Percentiles rank a stretch among this genome's conserved stretches.
Conservation (phyloP, 129 eudicot genomes). For the Lactuca sativa region DNA sequence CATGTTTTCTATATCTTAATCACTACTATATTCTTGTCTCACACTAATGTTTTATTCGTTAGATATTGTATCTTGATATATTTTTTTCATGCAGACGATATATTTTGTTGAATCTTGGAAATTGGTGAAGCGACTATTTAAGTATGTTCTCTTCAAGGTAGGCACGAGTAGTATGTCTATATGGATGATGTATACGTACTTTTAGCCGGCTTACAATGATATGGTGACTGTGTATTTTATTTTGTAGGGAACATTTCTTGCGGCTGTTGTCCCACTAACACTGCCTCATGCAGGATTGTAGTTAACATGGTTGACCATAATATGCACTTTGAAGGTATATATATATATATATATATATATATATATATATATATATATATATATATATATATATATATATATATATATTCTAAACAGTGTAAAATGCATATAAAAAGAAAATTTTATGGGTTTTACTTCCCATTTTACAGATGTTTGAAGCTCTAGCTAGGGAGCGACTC, state of each 20-base stretch:
- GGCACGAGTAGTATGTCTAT: too few relatives aligned
- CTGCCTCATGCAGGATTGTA: conserved; percentile 70
- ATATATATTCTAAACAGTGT: too few relatives aligned
- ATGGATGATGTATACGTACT: too few relatives aligned
- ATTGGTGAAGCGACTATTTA: conserved; percentile 62
- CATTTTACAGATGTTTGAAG: conserved; percentile 85
- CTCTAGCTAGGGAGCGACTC: conserved; percentile 92
- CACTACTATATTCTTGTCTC: too few relatives aligned
- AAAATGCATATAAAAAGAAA: too few relatives aligned
- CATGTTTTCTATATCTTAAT: conserved; percentile 5
- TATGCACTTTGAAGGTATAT: conserved; percentile 73
- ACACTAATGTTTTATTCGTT: too few relatives aligned
- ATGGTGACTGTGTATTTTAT: too few relatives aligned
- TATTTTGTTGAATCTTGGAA: conserved; percentile 77
- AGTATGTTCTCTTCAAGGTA: conserved; percentile 67
- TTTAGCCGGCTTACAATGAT: too few relatives aligned
- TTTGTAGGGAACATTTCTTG: conserved; percentile 73
- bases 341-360: too few relatives aligned
- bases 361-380: too few relatives aligned
- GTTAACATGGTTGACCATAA: conserved; percentile 75
- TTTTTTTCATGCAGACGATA: conserved; percentile 53
- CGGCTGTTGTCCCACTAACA: conserved; percentile 76
- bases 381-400: too few relatives aligned
- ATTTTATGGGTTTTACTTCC: too few relatives aligned
- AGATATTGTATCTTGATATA: neutral